Conservation (phyloP, 148 eudicot genomes). For the Nepenthes gracilis region DNA sequence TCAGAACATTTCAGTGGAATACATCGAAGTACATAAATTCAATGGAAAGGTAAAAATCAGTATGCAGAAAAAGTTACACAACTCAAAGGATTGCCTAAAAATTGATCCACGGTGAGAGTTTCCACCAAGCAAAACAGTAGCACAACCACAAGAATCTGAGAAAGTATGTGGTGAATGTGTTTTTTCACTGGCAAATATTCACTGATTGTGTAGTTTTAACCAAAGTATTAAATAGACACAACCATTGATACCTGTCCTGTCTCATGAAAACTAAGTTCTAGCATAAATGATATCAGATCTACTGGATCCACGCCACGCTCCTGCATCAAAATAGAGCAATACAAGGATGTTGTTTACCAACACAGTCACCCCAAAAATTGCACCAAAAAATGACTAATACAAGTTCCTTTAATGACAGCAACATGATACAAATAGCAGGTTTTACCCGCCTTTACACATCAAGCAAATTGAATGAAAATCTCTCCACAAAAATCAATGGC, state of each 20-base stretch:
- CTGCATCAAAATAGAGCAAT: conserved; percentile 33
- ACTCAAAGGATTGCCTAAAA: too few species aligned
- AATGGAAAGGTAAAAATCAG: too few species aligned
- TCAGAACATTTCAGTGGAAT: neutral
- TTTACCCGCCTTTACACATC: too few species aligned
- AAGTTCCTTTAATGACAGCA: neutral
- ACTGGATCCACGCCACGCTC: conserved; percentile 83
- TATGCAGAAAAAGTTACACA: too few species aligned
- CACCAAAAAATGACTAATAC: neutral
- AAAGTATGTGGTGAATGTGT: too few species aligned
- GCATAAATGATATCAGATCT: conserved; percentile 73
- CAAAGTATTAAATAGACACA: neutral
- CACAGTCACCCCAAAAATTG: neutral
- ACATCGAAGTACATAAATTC: neutral
- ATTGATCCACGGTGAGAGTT: too few species aligned
- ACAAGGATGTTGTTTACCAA: too few species aligned
- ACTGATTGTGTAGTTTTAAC: neutral
- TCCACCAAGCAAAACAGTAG: too few species aligned
- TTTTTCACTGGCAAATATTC: too few species aligned
- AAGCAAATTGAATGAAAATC: too few species aligned
- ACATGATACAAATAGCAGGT: neutral
- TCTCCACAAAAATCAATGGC: too few species aligned
- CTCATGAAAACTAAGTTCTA: conserved; percentile 97
- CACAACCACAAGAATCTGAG: too few species aligned
- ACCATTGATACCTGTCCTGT: conserved; percentile 63